phyloP scores from a whole-genome alignment of 2,329 filamentous ascomycete species.

The Xylariaceae sp. region DNA sequence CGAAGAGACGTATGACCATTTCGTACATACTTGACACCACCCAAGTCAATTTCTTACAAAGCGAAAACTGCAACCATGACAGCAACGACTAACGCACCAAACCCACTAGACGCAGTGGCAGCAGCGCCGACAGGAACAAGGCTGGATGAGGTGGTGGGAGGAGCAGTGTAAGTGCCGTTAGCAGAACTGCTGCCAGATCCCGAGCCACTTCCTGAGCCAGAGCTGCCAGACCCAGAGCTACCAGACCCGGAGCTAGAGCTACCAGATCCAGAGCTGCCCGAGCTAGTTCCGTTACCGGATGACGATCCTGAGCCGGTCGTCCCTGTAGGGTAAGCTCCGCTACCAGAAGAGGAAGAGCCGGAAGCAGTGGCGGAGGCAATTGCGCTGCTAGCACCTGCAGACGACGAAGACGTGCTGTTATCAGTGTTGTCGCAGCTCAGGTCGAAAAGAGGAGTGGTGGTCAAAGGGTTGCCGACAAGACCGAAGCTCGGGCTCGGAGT shows the following conservation, averaged over 20 bases:
- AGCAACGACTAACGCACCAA: constrained; percentile 25
- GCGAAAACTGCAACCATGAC: constrained; percentile 28
- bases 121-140: constrained; percentile 17
- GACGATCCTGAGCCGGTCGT: constrained; percentile 11
- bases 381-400: constrained; percentile 4
- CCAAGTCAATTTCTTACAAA: constrained; percentile 28
- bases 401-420: constrained; percentile 19
- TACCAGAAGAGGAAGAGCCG: constrained; percentile 16
- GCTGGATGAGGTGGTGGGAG: constrained; percentile 11
- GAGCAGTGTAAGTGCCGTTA: constrained; percentile 16
- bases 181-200: constrained; percentile 7
- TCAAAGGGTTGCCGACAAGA: constrained; percentile 53
- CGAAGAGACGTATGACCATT: too few relatives aligned
- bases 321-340: constrained; percentile 11
- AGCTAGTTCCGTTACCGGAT: constrained; percentile 21
- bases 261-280: constrained; percentile 12
- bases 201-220: background rate
- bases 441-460: constrained; percentile 56
- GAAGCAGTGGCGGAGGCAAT: constrained; percentile 13
- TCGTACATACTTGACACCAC: too few relatives aligned
- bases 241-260: constrained; percentile 23
- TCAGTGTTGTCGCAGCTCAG: constrained; percentile 50
- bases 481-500: constrained; percentile 68
- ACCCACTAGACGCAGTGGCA: constrained; percentile 9
- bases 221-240: constrained; percentile 20